Base-by-base conservation (phyloP, 1,284 basidiomycete genomes). In the Agroathelia rolfsii region DNA sequence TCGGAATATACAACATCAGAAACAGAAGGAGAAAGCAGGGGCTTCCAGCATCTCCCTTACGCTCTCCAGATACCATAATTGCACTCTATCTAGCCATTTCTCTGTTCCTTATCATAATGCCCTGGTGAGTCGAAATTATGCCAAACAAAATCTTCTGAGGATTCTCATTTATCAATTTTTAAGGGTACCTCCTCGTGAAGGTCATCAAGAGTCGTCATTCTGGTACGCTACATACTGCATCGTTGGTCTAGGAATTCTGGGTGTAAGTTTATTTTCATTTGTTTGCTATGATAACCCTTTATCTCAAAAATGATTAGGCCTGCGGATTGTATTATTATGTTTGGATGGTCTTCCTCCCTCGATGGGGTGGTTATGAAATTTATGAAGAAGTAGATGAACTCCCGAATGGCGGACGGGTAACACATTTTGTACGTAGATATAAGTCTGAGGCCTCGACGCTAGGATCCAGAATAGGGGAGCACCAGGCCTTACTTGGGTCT, bases 81-180 rank as follows among this genome's bases (percentile, higher is more conserved):
- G 14, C 61, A n/a, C 45, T 70, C 37, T 48, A 56, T 12, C 52
- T 68, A 28, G 34, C 53, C 0, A 45, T 59, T 38, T 50, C 53
- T n/a, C 45, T 65, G 10, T 65, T 62, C 43, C 46, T 70, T 10
- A 55, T 70, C 24, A 48, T 65, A 30, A 59, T 69, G 42, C 66
- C 68, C 5, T 69, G 63, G 63, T 55, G 25, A 32, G 61, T 10
- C n/a, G n/a, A n/a, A n/a, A n/a, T n/a, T n/a, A n/a, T n/a, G n/a
- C n/a, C n/a, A n/a, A n/a, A n/a, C n/a, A n/a, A n/a, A 53, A 52
- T 4, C 55, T 55, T 6, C 37, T 40, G 21, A 50, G 52, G 6
- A 30, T 14, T 6, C 14, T 35, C 18, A 9, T 32, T 30, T 6
- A 6, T 13, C 13, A 24, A 21, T 24, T 27, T 14, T 19, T 26